These are phyloP conservation scores for Meredithiella fracta DNA, from an alignment of 2,329 filamentous ascomycete genomes.

Conservation along the genomic window DNA sequence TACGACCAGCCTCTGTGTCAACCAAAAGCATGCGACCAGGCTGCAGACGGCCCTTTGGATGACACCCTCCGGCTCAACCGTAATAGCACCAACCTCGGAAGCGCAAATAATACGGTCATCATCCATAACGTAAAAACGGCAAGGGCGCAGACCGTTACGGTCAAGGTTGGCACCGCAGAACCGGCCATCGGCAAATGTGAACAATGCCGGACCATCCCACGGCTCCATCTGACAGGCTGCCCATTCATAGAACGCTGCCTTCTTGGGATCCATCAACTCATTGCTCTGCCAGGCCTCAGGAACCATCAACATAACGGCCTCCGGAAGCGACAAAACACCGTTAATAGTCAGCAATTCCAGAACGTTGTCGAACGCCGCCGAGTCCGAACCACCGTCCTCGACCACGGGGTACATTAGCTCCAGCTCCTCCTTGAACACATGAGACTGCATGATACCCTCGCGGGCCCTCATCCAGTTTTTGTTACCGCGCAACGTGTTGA, in stretches of 20 bases:
- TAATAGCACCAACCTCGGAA: slow-evolving; percentile 87
- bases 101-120: slow-evolving; percentile 96
- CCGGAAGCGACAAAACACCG: slow-evolving; percentile 82
- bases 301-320: slow-evolving; percentile 97
- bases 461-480: slow-evolving; percentile 99
- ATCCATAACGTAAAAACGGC: slow-evolving; percentile 91
- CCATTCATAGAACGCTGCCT: slow-evolving; percentile 97
- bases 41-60: slow-evolving; percentile 88
- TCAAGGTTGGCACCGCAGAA: slow-evolving; percentile 96
- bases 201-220: slow-evolving; percentile 91
- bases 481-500: slow-evolving; percentile 92
- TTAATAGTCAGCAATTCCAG: slow-evolving; percentile 89
- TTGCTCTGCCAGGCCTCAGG: slow-evolving; percentile 97
- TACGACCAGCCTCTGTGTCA: slow-evolving; percentile 73
- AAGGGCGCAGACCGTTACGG: slow-evolving; percentile 85
- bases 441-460: slow-evolving; percentile 86
- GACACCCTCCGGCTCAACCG: slow-evolving; percentile 75
- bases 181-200: slow-evolving; percentile 90
- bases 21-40: slow-evolving; percentile 93
- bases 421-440: slow-evolving; percentile 81
- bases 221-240: slow-evolving; percentile 98
- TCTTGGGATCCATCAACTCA: slow-evolving; percentile 76
- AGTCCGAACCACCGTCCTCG: slow-evolving; percentile 91
- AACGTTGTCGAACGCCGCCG: slow-evolving; percentile 93
- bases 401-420: slow-evolving; percentile 86